Conservation (phyloP, 805 yeast species). For the Jamesozyma hellenica region DNA sequence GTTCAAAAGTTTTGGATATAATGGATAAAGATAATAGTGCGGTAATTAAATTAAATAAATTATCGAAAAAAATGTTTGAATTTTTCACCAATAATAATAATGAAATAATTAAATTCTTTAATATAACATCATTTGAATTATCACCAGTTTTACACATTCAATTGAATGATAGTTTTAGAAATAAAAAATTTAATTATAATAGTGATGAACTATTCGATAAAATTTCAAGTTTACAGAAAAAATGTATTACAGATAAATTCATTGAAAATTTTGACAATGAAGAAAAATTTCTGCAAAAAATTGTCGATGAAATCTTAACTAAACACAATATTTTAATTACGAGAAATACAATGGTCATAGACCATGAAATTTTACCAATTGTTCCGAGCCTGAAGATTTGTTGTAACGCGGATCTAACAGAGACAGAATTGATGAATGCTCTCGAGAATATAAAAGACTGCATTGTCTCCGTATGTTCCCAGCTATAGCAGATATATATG, state of each 20-base stretch:
- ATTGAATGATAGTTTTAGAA: constrained; percentile 35
- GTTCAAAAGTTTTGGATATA: constrained; percentile 43
- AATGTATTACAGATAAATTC: constrained; percentile 26
- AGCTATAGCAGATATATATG: no score
- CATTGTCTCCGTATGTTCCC: constrained; percentile 10
- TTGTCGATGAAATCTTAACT: constrained; percentile 47
- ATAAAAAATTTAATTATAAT: constrained; percentile 24
- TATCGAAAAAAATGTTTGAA: constrained; percentile 33
- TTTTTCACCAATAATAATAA: constrained; percentile 33
- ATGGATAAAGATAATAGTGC: constrained; percentile 35
- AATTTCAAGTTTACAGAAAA: constrained; percentile 23
- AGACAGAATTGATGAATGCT: constrained; percentile 36
- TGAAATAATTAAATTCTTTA: constrained; percentile 27
- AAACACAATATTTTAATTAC: constrained; percentile 49
- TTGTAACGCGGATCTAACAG: constrained; percentile 38
- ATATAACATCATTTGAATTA: constrained; percentile 43
- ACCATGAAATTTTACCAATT: constrained; percentile 65
- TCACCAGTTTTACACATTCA: constrained; percentile 67
- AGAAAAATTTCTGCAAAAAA: constrained; percentile 51
- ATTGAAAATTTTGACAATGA: constrained; percentile 36
- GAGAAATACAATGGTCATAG: constrained; percentile 52
- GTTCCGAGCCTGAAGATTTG: constrained; percentile 50
- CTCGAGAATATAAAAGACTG: constrained; percentile 31
- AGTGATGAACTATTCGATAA: constrained; percentile 21
- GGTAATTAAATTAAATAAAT: constrained; percentile 31